Evolutionary conservation across 2,329 filamentous ascomycete species (phyloP), one percentile per base, ranked within the genome.

Genomic region (Berkeleyomyces basicola): DNA sequence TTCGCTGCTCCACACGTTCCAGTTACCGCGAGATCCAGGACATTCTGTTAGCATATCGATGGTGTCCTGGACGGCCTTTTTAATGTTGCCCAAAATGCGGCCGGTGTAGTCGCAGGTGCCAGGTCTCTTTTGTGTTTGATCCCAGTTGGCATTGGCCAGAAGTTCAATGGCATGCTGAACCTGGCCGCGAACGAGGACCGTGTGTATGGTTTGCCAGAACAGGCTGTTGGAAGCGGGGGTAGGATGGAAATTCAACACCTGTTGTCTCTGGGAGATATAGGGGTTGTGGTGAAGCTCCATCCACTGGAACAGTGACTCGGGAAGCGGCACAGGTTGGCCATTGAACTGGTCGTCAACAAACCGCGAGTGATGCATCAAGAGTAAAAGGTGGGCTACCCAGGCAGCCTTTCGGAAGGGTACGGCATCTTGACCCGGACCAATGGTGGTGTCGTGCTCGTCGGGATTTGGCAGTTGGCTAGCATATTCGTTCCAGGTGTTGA

Each of bases 141-240:
- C 85, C 80, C 93, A 96, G 40, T 88, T 88, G 9, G 89, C 90
- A 61, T 83, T 81, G 63, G 79, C 81, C 58, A 97, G 77, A 37
- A 95, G 73, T 57, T 79, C 75, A n/a, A 86, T 78, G 1, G 86
- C 85, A 49, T 82, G 82, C 11, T 72, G 68, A 51, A 95, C 80
- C 64, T 86, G 85, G 49, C 91, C 92, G 57, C 90, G 86, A 36
- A 95, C 76, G 31, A 91, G 77, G 11, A 84, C 78, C 62, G 82
- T 82, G 68, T 86, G 87, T n/a, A 96, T 76, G 1, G 84, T 84
- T 70, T 91, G 88, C 92, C 92, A 97, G 73, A 90, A 97, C 43
- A 87, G 77, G 36, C 79, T 76, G 69, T 93, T 88, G 51, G 83
- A 83, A 1, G 89, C 86, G 31, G 90, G 88, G 64, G 87, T 87